Base-by-base conservation (phyloP, 257 asterid species). In the Phtheirospermum japonicum region DNA sequence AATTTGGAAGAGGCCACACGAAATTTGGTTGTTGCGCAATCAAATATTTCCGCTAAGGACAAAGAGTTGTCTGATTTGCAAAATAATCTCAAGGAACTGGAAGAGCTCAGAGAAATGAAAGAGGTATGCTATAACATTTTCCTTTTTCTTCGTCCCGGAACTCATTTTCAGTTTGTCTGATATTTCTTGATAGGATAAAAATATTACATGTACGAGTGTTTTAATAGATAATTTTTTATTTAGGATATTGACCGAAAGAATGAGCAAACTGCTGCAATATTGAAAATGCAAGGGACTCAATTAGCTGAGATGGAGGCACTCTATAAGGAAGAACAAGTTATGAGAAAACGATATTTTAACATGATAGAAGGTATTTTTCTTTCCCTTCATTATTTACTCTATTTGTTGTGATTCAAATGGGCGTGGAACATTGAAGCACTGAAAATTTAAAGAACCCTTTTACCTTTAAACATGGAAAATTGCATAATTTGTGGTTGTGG, bases 241-340 rank as follows among this genome's bases (percentile, higher is more conserved):
- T 66, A 93, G 99, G 97, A 93, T 55, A 89, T 93, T 54, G 97
- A 87, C 73, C 71, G 97, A 60, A 89, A 89, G 79, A 93, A 93
- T 78, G 96, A 88, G 81, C 99, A 93, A 76, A 87, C 97, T 64
- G 99, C 96, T 61, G 81, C 94, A 66, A 85, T 93, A 66, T 82
- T 93, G 73, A 93, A 85, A 78, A 87, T 85, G 96, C 99, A 93
- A 87, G 96, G 90, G 59, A 82, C 90, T 71, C 99, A 89, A 72
- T 77, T 93, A 73, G 92, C 92, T 61, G 99, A 93, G 80, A 87
- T 85, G 85, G 95, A 89, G 76, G 54, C 83, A 52, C 97, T 93
- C 67, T 93, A 93, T 73, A 90, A 82, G 75, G 99, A 93, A 75
- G 97, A 93, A 72, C 96, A 85, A 83, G 80, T 89, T 54, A 61